Evolutionary conservation across 2,329 filamentous ascomycete species (phyloP).

Genomic region (Akanthomyces uredinophilus): DNA sequence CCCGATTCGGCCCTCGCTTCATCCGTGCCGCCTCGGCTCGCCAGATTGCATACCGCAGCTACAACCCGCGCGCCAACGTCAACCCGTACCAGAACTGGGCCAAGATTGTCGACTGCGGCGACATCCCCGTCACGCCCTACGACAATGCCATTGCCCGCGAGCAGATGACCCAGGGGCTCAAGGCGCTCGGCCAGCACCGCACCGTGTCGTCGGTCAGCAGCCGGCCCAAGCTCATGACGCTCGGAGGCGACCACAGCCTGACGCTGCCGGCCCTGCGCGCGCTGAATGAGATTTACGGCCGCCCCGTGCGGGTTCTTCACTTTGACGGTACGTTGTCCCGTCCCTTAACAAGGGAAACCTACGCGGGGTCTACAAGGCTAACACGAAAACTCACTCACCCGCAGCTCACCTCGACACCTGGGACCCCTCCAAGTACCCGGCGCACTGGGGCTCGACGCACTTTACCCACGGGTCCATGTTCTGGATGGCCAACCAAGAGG

Average conservation of each 20-base stretch:
- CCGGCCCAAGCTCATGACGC: constrained; percentile 56
- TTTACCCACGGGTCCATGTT: constrained; percentile 93
- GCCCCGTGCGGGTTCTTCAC: constrained; percentile 64
- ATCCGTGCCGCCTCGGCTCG: constrained; percentile 80
- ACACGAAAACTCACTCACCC: neutral
- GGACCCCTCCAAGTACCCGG: constrained; percentile 76
- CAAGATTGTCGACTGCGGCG: constrained; percentile 81
- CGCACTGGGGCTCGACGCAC: constrained; percentile 57
- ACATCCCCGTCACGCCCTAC: constrained; percentile 81
- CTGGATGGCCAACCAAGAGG: constrained; percentile 79
- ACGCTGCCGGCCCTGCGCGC: constrained; percentile 65
- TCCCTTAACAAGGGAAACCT: too few species aligned
- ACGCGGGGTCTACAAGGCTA: neutral
- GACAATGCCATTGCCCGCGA: constrained; percentile 76
- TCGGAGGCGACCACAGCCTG: constrained; percentile 70
- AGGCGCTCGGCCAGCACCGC: constrained; percentile 54
- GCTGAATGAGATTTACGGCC: constrained; percentile 55
- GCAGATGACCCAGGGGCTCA: constrained; percentile 80
- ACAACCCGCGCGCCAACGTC: constrained; percentile 74
- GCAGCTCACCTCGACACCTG: constrained; percentile 72
- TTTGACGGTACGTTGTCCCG: constrained; percentile 57
- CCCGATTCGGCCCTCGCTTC: constrained; percentile 79
- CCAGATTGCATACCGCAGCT: constrained; percentile 71
- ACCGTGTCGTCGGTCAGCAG: constrained; percentile 29
- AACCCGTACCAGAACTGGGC: constrained; percentile 85